Evolutionary conservation across 139 green algal species (phyloP).

Genomic region (Chlamydomonas sp.): DNA sequence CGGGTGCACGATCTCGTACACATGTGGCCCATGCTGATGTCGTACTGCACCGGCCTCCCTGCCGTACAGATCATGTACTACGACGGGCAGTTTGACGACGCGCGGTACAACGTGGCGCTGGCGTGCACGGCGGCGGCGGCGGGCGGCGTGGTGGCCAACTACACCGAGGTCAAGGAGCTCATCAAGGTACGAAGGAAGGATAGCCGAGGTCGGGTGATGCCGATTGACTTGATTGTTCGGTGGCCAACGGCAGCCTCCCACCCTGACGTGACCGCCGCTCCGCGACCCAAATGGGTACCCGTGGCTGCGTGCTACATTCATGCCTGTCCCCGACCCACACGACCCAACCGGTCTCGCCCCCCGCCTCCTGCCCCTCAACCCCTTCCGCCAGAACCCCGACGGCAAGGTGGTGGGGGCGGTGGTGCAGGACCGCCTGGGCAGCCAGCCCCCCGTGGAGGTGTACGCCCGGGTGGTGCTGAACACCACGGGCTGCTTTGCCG

Average conservation of each 20-base stretch:
- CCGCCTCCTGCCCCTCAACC: not conserved
- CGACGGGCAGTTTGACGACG: constrained; percentile 98
- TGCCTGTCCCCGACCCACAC: not conserved
- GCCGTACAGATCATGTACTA: constrained; percentile 90
- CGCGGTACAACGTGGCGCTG: constrained; percentile 87
- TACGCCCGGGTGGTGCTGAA: constrained; percentile 88
- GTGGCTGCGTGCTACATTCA: not conserved
- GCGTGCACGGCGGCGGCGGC: constrained; percentile 88
- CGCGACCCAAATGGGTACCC: not conserved
- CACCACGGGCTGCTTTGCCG: constrained; percentile 87
- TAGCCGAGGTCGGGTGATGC: not conserved
- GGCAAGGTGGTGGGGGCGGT: constrained; percentile 80
- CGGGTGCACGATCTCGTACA: too few species aligned
- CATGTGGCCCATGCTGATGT: too few species aligned
- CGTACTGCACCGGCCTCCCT: too few species aligned
- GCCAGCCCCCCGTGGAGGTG: constrained; percentile 55
- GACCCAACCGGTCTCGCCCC: not conserved
- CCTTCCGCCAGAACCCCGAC: constrained; percentile 58
- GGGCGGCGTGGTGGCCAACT: constrained; percentile 89
- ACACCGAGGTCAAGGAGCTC: constrained; percentile 76
- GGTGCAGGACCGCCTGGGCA: constrained; percentile 72
- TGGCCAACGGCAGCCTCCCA: not conserved
- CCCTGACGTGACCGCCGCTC: too few species aligned
- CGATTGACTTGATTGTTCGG: not conserved
- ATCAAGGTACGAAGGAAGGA: constrained; percentile 71